Evolutionary conservation across 108 stramenopile genomes (phyloP).

Genomic region (Stephanodiscus minutulus): DNA sequence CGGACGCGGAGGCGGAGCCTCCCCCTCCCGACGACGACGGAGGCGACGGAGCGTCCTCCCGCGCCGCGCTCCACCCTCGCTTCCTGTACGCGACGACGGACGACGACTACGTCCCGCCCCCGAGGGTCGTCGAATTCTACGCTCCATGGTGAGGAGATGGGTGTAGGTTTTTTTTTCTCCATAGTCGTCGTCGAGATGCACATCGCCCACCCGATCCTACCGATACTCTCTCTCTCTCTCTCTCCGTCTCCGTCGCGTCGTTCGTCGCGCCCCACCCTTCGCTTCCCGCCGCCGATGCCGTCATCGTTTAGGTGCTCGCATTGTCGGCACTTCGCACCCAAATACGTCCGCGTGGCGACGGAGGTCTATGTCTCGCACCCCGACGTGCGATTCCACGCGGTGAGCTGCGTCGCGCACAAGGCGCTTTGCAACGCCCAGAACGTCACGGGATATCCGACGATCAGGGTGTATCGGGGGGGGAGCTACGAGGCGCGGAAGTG

Average conservation of each 20-base stretch:
- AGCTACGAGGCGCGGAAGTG: conserved; percentile 39
- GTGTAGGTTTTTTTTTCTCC: not conserved
- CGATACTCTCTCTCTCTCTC: not conserved
- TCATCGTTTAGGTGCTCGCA: conserved; percentile 38
- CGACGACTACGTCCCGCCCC: conserved; percentile 21
- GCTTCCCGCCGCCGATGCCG: not conserved
- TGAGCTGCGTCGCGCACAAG: conserved; percentile 70
- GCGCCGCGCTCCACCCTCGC: conserved; percentile 7
- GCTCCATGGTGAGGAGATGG: conserved; percentile 42
- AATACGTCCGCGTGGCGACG: conserved; percentile 61
- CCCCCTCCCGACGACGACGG: not conserved
- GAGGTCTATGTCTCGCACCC: conserved; percentile 34
- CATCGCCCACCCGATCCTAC: not conserved
- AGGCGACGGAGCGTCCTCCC: not conserved
- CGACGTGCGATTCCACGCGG: conserved; percentile 65
- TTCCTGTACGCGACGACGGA: conserved; percentile 32
- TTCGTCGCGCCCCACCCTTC: not conserved
- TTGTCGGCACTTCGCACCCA: conserved; percentile 43
- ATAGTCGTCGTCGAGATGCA: not conserved
- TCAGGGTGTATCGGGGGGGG: conserved; percentile 54
- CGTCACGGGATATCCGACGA: conserved; percentile 53
- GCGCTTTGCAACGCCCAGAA: conserved; percentile 60
- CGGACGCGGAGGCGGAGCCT: conserved; percentile 7
- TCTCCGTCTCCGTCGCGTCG: too few species aligned
- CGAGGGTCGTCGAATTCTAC: conserved; percentile 50